These are phyloP conservation scores for Sporothrix globosa DNA, from an alignment of 2,329 filamentous ascomycete species.

Conservation along the genomic window DNA sequence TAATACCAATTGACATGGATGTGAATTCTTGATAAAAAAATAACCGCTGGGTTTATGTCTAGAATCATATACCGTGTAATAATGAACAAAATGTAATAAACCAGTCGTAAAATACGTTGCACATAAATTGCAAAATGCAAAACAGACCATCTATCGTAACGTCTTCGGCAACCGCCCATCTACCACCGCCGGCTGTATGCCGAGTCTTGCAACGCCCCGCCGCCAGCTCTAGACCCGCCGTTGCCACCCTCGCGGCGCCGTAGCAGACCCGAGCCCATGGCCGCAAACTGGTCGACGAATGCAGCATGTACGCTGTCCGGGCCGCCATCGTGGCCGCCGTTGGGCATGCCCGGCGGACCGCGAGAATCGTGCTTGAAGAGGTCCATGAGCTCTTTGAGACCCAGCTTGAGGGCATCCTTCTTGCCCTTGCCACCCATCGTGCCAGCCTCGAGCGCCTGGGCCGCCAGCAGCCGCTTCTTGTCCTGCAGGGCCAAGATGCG, in stretches of 20 bases:
- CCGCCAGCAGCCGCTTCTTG: slow-evolving; percentile 88
- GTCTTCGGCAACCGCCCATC: neutral
- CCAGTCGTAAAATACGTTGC: neutral
- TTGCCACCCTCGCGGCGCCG: slow-evolving; percentile 23
- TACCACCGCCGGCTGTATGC: slow-evolving; percentile 35
- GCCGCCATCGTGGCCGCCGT: neutral
- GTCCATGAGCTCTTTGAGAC: slow-evolving; percentile 89
- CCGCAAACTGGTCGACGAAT: slow-evolving; percentile 12
- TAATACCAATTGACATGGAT: neutral
- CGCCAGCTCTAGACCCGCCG: neutral
- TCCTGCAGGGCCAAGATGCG: slow-evolving; percentile 93
- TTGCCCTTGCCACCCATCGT: slow-evolving; percentile 51
- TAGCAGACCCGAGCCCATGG: slow-evolving; percentile 27
- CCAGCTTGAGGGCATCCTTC: slow-evolving; percentile 70
- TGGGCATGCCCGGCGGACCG: slow-evolving; percentile 7
- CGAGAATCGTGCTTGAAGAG: slow-evolving; percentile 72
- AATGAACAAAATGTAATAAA: neutral
- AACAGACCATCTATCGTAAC: neutral
- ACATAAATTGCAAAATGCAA: neutral
- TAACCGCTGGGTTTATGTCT: no score
- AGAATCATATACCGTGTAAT: neutral
- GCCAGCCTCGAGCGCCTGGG: slow-evolving; percentile 83
- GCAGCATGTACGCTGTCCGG: neutral
- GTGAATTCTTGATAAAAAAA: neutral
- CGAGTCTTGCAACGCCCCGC: slow-evolving; percentile 21